Evolutionary conservation across 148 eudicot species (phyloP), one percentile per base, ranked within the genome.

Genomic region (Selenicereus undatus): DNA sequence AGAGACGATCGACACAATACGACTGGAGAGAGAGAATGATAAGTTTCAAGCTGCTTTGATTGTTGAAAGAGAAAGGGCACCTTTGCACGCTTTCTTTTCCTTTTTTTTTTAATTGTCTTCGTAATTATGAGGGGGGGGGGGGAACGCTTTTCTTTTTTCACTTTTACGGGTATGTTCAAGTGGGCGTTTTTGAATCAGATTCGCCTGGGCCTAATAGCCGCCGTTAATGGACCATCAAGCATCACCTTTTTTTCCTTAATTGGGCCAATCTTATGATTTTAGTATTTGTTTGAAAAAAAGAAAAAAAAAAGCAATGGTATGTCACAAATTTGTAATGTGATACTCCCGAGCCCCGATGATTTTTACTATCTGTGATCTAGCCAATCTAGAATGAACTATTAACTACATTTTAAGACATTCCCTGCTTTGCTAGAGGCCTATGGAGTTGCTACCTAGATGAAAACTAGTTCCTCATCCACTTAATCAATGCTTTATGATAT

Each of bases 101-200:
- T 43, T 66, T 32, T 29, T 29, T 24, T 24, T 75, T 29, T 17
- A 51, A 14, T n/a, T 22, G 8, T 39, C 42, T 39, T 42, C 20
- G 3, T 43, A 5, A 16, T 22, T 72, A 36, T 69, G 22, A 36
- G 4, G 4, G 4, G n/a, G n/a, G n/a, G n/a, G n/a, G n/a, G n/a
- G n/a, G n/a, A n/a, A n/a, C 12, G 20, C 3, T 60, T 60, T 60
- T 21, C 5, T 21, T 60, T 60, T 22, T 21, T 62, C 5, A 6
- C 10, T 9, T 4, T 62, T 54, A 3, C 21, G 20, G 0, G 18
- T 54, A 0, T 54, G 60, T 17, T 16, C 17, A n/a, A n/a, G n/a
- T n/a, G n/a, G n/a, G n/a, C n/a, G 21, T 50, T 5, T 21, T 29
- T 32, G 82, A 16, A 80, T 80, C 77, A 21, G 71, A 73, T 73